Evolutionary conservation across 148 eudicot species (phyloP).

Genomic region (Hydrangea macrophylla): DNA sequence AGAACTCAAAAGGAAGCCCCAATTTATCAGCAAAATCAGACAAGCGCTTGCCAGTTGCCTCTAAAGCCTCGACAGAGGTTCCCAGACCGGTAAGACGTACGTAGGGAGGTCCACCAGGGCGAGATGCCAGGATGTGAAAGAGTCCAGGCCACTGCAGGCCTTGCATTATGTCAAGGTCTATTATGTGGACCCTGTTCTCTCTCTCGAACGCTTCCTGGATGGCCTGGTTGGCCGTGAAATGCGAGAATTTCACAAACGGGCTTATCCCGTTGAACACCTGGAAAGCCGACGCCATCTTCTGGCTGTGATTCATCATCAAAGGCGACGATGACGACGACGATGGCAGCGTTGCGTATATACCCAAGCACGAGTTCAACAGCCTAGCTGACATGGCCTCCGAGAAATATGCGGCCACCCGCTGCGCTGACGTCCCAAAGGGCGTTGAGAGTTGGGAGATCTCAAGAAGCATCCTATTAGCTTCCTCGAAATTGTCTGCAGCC

Average conservation of each 20-base stretch:
- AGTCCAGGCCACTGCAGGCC: conserved; percentile 97
- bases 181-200: conserved; percentile 78
- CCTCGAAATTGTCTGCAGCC: conserved; percentile 58
- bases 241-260: conserved; percentile 89
- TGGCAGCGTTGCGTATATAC: conserved; percentile 58
- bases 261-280: conserved; percentile 93
- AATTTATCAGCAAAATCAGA: conserved; percentile 79
- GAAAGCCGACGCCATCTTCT: conserved; percentile 69
- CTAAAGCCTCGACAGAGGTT: conserved; percentile 58
- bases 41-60: conserved; percentile 81
- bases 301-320: too few relatives aligned
- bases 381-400: conserved; percentile 97
- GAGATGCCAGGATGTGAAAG: conserved; percentile 79
- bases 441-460: conserved; percentile 83
- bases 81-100: conserved; percentile 88
- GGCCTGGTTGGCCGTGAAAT: conserved; percentile 95
- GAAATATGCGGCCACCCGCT: conserved; percentile 91
- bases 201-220: conserved; percentile 91
- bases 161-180: conserved; percentile 94
- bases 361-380: conserved; percentile 56
- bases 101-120: conserved; percentile 81
- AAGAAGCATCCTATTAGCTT: conserved; percentile 70
- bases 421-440: conserved; percentile 89
- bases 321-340: too few relatives aligned
- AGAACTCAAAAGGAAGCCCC: conserved; percentile 82